These are phyloP conservation scores for Cercospora beticola DNA, from an alignment of 2,329 filamentous ascomycete genomes.

Conservation along the genomic window DNA sequence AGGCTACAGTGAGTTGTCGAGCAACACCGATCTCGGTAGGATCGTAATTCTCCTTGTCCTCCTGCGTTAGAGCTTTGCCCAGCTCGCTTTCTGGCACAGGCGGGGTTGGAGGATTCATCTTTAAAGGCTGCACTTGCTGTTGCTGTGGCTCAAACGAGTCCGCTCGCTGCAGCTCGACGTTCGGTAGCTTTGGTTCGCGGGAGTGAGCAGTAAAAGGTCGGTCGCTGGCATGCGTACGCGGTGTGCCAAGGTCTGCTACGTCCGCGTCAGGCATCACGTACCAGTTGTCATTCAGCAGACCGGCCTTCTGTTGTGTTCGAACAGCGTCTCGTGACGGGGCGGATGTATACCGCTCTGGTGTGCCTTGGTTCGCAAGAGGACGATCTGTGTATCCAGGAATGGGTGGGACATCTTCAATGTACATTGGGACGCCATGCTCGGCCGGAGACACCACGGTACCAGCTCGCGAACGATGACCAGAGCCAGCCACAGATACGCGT, in stretches of 20 bases:
- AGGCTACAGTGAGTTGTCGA: constrained; percentile 36
- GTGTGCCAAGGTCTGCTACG: constrained; percentile 30
- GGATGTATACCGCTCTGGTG: constrained; percentile 18
- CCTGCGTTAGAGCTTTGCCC: constrained; percentile 10
- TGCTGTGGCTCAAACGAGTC: constrained; percentile 29
- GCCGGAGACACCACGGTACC: constrained; percentile 22
- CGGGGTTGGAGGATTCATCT: constrained; percentile 51
- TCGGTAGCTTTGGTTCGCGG: constrained; percentile 20
- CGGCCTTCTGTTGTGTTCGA: constrained; percentile 37
- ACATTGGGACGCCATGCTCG: constrained; percentile 17
- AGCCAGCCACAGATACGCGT: constrained; percentile 37
- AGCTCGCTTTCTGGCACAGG: constrained; percentile 26
- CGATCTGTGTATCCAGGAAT: constrained; percentile 13
- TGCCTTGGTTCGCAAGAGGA: constrained; percentile 13
- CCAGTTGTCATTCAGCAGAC: constrained; percentile 50
- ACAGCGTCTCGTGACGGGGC: constrained; percentile 23
- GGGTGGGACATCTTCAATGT: constrained; percentile 22
- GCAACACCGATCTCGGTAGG: constrained; percentile 29
- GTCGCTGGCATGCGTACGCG: constrained; percentile 20
- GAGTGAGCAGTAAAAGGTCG: constrained; percentile 6
- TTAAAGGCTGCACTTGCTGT: constrained; percentile 38
- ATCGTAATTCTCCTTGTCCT: constrained; percentile 20
- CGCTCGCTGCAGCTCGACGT: constrained; percentile 27
- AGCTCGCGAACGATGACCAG: constrained; percentile 22
- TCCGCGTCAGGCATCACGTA: constrained; percentile 40